Evolutionary conservation across 2,329 filamentous ascomycete genomes (phyloP), one percentile per base, ranked within the genome.

Genomic region (Acephala macrosclerotiorum): DNA sequence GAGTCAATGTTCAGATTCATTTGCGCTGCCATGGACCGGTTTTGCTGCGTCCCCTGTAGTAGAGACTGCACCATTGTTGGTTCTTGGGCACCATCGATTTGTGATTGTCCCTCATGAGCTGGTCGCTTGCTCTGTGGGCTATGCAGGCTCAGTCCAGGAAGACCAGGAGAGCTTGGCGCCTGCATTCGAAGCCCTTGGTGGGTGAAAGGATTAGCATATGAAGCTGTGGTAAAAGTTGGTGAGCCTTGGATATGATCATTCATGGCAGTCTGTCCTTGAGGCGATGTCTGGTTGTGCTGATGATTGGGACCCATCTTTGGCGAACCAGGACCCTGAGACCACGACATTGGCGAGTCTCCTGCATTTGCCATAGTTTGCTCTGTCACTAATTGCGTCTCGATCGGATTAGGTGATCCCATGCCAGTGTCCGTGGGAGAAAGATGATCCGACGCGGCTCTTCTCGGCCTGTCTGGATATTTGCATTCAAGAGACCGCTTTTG

Each of bases 401-500:
- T 49, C 45, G 45, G 11, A 22, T 49, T 9, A 49, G 45, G 45
- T 25, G 45, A 22, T 49, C 20, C 20, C 4, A 49, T 4, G 20
- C 18, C 45, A 22, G 18, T 25, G 22, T 22, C 18, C 8, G 12
- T 25, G 26, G 51, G 29, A 33, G 51, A 42, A 12, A 49, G 45
- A 20, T 53, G 42, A 49, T 16, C 49, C 14, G 36, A 40, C 9
- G 62, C 59, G 29, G 33, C 40, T 47, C 58, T 33, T 26, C 51
- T 65, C 14, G 60, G 22, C 20, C 36, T 61, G 20, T 66, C 58
- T 29, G 68, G 70, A 63, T 70, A 72, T 7, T 42, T 62, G 49
- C 72, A 73, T 14, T 69, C 51, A 6, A 71, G n/a, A 3, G 64
- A 58, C 14, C 72, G 60, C 51, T 69, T 69, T n/a, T 64, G 20